Percentiles rank a stretch among this genome's conserved stretches.
These are phyloP conservation scores for Pichia cephalocereana DNA, from an alignment of 805 yeast genomes.

Conservation along the genomic window DNA sequence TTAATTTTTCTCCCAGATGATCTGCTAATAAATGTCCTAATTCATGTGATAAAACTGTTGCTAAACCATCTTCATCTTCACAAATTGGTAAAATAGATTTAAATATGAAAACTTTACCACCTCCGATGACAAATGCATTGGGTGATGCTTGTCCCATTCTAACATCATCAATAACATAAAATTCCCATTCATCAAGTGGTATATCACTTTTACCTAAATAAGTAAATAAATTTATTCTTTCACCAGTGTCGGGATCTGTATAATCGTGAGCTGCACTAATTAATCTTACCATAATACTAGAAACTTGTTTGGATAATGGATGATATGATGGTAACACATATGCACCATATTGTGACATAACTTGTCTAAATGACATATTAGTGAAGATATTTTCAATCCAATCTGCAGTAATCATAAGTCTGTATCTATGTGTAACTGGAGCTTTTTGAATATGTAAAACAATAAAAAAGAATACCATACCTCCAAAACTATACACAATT, in stretches of 20 bases:
- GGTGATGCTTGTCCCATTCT: slow-evolving; percentile 58
- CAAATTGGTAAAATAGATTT: slow-evolving; percentile 71
- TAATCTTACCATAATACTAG: slow-evolving; percentile 54
- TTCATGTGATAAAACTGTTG: slow-evolving; percentile 93
- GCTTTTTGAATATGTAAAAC: slow-evolving; percentile 62
- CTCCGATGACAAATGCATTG: slow-evolving; percentile 93
- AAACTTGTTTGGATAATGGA: slow-evolving; percentile 50
- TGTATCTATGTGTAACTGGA: slow-evolving; percentile 63
- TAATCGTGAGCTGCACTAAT: slow-evolving; percentile 45
- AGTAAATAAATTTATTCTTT: slow-evolving; percentile 18
- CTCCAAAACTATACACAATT: slow-evolving; percentile 9
- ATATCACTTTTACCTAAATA: slow-evolving; percentile 16
- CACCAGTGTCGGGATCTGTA: slow-evolving; percentile 27
- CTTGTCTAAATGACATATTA: slow-evolving; percentile 50
- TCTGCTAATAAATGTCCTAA: slow-evolving; percentile 91
- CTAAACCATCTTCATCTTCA: slow-evolving; percentile 78
- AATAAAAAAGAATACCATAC: slow-evolving; percentile 24
- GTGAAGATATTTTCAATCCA: slow-evolving; percentile 59
- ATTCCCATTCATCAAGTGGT: slow-evolving; percentile 52
- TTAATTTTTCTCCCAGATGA: slow-evolving; percentile 77
- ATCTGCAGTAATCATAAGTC: slow-evolving; percentile 66
- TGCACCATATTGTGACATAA: slow-evolving; percentile 43
- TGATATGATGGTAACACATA: slow-evolving; percentile 52
- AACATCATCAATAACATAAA: slow-evolving; percentile 69
- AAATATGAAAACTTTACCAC: slow-evolving; percentile 91